These are phyloP conservation scores for Pestalotiopsis sp. DNA, from an alignment of 2,329 filamentous ascomycete genomes.

Conservation along the genomic window DNA sequence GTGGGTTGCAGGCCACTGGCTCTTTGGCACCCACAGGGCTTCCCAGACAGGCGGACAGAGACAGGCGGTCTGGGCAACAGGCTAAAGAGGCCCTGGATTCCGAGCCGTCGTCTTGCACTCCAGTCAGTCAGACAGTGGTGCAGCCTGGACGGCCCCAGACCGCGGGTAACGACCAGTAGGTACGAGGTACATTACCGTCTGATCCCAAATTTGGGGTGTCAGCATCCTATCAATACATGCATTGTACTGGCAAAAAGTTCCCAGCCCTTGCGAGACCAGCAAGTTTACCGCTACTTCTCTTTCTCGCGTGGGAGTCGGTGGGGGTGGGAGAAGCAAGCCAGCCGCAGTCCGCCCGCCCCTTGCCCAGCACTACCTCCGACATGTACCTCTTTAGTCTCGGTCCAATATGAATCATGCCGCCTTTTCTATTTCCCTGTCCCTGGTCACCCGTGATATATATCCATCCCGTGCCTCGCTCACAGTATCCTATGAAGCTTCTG, in stretches of 20 bases:
- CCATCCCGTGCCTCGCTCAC: slow-evolving; percentile 9
- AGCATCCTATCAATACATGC: slow-evolving; percentile 2
- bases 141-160: neutral
- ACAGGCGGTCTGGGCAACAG: neutral
- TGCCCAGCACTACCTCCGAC: neutral
- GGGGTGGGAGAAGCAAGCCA: neutral
- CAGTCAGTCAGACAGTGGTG: neutral
- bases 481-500: neutral
- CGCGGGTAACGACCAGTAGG: neutral
- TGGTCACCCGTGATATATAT: slow-evolving; percentile 7
- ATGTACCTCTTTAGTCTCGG: slow-evolving; percentile 4
- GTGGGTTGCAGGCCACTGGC: neutral
- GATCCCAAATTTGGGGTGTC: slow-evolving; percentile 6
- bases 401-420: slow-evolving; percentile 10
- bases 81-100: neutral
- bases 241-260: neutral
- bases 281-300: slow-evolving; percentile 10
- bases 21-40: neutral
- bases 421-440: neutral
- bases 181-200: neutral
- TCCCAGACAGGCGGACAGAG: neutral
- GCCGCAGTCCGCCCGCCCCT: neutral
- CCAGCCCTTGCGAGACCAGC: neutral
- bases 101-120: neutral
- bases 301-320: slow-evolving; percentile 8